A percentile compares a stretch with the other conserved stretches of the same genome.
Conservation (phyloP, 2,329 filamentous ascomycete genomes). For the Teratosphaeria destructans region DNA sequence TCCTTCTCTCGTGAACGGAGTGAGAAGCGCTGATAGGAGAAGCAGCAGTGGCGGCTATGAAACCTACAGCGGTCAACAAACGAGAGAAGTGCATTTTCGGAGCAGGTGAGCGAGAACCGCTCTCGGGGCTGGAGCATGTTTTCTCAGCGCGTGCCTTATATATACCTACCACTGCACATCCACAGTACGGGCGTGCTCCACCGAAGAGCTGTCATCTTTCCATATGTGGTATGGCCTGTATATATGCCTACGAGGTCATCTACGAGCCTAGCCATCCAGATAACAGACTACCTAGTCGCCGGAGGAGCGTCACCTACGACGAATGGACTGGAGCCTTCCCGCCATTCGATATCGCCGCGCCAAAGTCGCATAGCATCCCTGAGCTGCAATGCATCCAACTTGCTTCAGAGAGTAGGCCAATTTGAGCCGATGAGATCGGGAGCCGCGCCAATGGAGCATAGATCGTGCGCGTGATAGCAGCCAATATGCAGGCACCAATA, state of each 20-base stretch:
- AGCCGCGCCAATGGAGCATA: not conserved
- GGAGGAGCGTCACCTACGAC: not conserved
- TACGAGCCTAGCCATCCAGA: too few relatives aligned
- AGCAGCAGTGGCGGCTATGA: slow-evolving; percentile 11
- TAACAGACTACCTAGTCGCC: not conserved
- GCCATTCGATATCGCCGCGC: not conserved
- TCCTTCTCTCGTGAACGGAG: slow-evolving; percentile 24
- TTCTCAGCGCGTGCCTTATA: not conserved
- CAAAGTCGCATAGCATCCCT: not conserved
- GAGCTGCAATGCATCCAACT: not conserved
- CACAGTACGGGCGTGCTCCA: not conserved
- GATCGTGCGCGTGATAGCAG: not conserved
- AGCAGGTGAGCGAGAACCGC: not conserved
- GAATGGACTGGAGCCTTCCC: not conserved
- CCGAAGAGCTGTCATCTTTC: not conserved
- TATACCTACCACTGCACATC: not conserved
- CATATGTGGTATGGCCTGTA: not conserved
- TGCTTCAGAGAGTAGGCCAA: not conserved
- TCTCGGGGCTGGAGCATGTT: not conserved
- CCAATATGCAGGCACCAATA: not conserved
- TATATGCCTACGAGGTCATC: not conserved
- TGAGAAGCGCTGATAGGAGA: slow-evolving; percentile 14
- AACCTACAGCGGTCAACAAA: slow-evolving; percentile 8
- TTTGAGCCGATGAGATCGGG: not conserved
- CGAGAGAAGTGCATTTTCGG: slow-evolving; percentile 14